These are phyloP conservation scores for Malus asiatica DNA, from an alignment of 306 rosid genomes.

Conservation along the genomic window DNA sequence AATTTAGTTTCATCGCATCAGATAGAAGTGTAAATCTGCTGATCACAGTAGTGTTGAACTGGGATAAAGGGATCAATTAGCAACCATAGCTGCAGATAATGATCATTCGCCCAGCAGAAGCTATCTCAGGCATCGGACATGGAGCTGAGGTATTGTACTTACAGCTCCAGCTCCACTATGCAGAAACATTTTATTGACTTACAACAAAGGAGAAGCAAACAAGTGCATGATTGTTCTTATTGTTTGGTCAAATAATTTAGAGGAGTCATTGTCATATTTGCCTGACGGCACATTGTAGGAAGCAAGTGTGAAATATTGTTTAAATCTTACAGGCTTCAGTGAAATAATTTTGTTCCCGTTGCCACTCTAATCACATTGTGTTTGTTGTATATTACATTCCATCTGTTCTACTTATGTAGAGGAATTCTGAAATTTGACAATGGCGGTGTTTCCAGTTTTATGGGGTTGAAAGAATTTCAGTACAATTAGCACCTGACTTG, in stretches of 20 bases:
- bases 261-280: background rate
- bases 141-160: constrained; percentile 65
- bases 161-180: constrained; percentile 68
- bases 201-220: constrained; percentile 57
- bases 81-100: constrained; percentile 9
- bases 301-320: background rate
- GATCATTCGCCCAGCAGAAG: constrained; percentile 10
- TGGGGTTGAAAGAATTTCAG: too few species aligned
- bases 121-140: constrained; percentile 9
- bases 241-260: background rate
- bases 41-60: constrained; percentile 10
- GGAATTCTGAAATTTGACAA: too few species aligned
- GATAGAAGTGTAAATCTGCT: background rate
- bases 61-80: constrained; percentile 15
- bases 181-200: constrained; percentile 50
- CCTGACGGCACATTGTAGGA: background rate
- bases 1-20: constrained; percentile 17
- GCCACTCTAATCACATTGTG: background rate
- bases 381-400: background rate
- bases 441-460: too few species aligned
- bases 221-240: constrained; percentile 2
- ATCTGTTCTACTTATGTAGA: too few species aligned
- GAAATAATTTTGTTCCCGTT: background rate
- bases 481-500: too few species aligned
- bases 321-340: background rate